Evolutionary conservation across 768 basidiomycete species (phyloP), one percentile per base, ranked within the genome.

Genomic region (Coprinopsis cinerea): DNA sequence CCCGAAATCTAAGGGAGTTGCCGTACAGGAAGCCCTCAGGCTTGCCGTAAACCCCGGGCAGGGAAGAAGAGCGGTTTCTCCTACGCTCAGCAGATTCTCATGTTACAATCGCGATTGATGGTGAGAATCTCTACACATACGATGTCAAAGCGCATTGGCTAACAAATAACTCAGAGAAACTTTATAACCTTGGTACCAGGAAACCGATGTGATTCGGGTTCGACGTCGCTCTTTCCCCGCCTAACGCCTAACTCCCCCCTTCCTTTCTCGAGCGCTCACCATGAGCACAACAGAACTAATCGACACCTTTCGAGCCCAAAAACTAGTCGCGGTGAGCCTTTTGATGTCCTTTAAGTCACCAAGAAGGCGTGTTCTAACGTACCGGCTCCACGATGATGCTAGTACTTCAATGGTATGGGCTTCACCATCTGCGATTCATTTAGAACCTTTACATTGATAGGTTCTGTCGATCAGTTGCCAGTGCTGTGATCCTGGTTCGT

Each of bases 331-430:
- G 17, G 49, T 51, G 24, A 37, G 49, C 28, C 14, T 18, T 39
- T 13, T 26, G 11, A 4, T 9, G 6, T 40, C 13, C 37, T 40
- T 20, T 10, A 7, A 6, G 37, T 20, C 9, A 6, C 37, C 9
- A 7, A 15, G 37, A n/a, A n/a, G n/a, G n/a, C n/a, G n/a, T n/a
- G 6, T 40, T 17, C 37, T 6, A 7, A 6, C 37, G 18, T 40
- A 14, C 18, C 24, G 11, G 18, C 18, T 10, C 13, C 26, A 18
- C 30, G n/a, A 34, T 3, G 4, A 11, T 32, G 17, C 3, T 22
- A 44, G 49, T 44, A 51, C 35, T 39, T 51, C 20, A 35, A 44
- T 32, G 42, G 49, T 51, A 26, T 5, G 27, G 22, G n/a, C 15
- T 3, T 51, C 14, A n/a, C n/a, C n/a, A n/a, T n/a, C n/a, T n/a